phyloP scores from a whole-genome alignment of 768 basidiomycete species.

The Amyloporia xantha region DNA sequence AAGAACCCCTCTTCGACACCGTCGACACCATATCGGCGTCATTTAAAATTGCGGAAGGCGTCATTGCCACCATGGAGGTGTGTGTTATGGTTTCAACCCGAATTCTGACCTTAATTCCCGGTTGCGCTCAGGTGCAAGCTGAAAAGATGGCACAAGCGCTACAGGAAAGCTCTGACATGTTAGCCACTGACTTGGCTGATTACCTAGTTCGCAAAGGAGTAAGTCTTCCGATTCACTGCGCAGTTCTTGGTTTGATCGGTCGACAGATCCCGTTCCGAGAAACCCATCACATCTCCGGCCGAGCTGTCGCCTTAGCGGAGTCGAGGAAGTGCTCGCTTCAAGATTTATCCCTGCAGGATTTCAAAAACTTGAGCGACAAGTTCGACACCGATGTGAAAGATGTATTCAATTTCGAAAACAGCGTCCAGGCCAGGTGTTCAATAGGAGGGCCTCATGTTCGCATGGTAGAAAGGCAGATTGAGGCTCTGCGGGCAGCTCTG shows the following conservation, averaged over 20 bases:
- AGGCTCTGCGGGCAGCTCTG: constrained; percentile 60
- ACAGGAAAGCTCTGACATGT: constrained; percentile 75
- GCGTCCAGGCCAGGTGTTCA: constrained; percentile 85
- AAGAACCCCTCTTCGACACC: constrained; percentile 93
- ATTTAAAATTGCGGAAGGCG: constrained; percentile 90
- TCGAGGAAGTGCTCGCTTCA: constrained; percentile 73
- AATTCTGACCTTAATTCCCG: background rate
- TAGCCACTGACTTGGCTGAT: constrained; percentile 98
- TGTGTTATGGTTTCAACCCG: constrained; percentile 24
- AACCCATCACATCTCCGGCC: constrained; percentile 96
- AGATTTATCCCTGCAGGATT: constrained; percentile 75
- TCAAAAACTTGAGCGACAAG: constrained; percentile 61
- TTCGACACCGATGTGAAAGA: constrained; percentile 77
- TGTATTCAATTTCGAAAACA: constrained; percentile 94
- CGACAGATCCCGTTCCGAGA: constrained; percentile 92
- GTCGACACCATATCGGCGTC: constrained; percentile 87
- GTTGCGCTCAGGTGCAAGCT: constrained; percentile 59
- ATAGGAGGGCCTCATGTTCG: constrained; percentile 86
- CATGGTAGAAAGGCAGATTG: constrained; percentile 83
- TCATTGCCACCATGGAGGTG: constrained; percentile 85
- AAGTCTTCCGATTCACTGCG: constrained; percentile 23
- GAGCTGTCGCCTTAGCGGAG: constrained; percentile 93
- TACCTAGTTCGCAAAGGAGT: constrained; percentile 99
- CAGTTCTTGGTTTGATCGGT: constrained; percentile 4
- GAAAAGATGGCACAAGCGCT: constrained; percentile 87